Evolutionary conservation across 331 rosid species (phyloP), one percentile per base, ranked within the genome.

Genomic region (Quercus phellos): DNA sequence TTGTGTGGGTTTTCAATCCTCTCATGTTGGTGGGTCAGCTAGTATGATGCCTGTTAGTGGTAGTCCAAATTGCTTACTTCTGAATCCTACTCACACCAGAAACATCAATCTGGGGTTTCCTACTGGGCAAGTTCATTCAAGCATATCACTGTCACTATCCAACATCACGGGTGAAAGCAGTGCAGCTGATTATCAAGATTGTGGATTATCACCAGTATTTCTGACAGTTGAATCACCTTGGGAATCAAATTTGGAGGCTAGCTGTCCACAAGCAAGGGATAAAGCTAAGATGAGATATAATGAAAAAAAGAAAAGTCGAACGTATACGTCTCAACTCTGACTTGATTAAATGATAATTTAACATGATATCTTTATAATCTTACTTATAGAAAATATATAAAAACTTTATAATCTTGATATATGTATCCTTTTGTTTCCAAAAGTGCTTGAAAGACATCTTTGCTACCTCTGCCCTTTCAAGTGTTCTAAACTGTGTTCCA

Each of bases 301-400:
- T 24, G 94, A 92, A 85, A 94, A 94, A 83, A 94, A 88, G 91
- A 94, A 92, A 84, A 92, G 80, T 58, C 81, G 97, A 84, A 88
- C 60, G 97, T 92, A 84, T 19, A 90, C 82, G 18, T 84, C 84
- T 69, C 30, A 77, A 29, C 77, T 34, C 54, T 77, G 27, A 13
- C 29, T 80, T 11, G 12, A 21, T 55, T 26, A 26, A 75, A 75
- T 14, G 2, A 22, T 22, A 14, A 17, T 67, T 42, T 54, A 68
- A 60, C 38, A 55, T 75, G 32, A 19, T 68, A 30, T 74, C 54
- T 17, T 21, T 1, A 75, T 13, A 54, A 13, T 53, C 69, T 63
- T 63, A 38, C 46, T 38, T 38, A 38, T 8, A 38, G 11, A 38
- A 38, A 8, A 38, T 0, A 38, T 38, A 38, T 8, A 38, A 38